These are phyloP conservation scores for Thelonectria blattea DNA, from an alignment of 2,329 filamentous ascomycete genomes.

Conservation along the genomic window DNA sequence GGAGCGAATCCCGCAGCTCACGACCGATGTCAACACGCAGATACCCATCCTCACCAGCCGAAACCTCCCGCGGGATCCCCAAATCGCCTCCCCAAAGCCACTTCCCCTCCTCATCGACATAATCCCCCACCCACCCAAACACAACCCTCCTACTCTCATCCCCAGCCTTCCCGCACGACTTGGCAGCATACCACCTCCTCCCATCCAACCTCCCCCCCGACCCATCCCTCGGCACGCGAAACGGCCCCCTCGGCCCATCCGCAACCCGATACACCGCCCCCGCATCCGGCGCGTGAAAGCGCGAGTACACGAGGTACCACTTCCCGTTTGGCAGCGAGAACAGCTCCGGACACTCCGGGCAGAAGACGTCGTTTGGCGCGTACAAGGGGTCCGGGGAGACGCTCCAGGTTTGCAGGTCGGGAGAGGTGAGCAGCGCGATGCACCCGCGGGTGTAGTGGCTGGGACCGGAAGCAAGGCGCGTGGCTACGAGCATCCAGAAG, in stretches of 20 bases:
- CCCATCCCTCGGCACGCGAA: slow-evolving; percentile 43
- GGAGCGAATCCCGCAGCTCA: slow-evolving; percentile 31
- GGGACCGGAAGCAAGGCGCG: slow-evolving; percentile 42
- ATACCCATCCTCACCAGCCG: slow-evolving; percentile 35
- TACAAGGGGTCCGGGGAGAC: slow-evolving; percentile 41
- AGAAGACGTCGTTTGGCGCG: slow-evolving; percentile 44
- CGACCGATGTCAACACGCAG: slow-evolving; percentile 36
- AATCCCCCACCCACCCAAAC: slow-evolving; percentile 46
- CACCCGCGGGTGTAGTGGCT: slow-evolving; percentile 45
- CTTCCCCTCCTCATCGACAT: slow-evolving; percentile 41
- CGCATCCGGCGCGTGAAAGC: slow-evolving; percentile 43
- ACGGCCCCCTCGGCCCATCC: slow-evolving; percentile 44
- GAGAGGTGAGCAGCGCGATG: slow-evolving; percentile 45
- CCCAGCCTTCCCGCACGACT: slow-evolving; percentile 42
- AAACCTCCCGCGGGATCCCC: slow-evolving; percentile 41
- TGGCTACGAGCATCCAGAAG: slow-evolving; percentile 48
- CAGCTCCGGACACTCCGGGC: slow-evolving; percentile 47
- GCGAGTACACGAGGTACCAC: slow-evolving; percentile 45
- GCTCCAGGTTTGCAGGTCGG: slow-evolving; percentile 41
- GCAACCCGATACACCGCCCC: slow-evolving; percentile 46
- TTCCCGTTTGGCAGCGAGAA: slow-evolving; percentile 43
- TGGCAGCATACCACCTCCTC: slow-evolving; percentile 46
- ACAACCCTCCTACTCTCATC: slow-evolving; percentile 39
- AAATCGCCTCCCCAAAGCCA: slow-evolving; percentile 48
- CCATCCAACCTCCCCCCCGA: slow-evolving; percentile 44